These are phyloP conservation scores for Globisporangium parvum DNA, from an alignment of 352 stramenopile genomes.

Conservation along the genomic window DNA sequence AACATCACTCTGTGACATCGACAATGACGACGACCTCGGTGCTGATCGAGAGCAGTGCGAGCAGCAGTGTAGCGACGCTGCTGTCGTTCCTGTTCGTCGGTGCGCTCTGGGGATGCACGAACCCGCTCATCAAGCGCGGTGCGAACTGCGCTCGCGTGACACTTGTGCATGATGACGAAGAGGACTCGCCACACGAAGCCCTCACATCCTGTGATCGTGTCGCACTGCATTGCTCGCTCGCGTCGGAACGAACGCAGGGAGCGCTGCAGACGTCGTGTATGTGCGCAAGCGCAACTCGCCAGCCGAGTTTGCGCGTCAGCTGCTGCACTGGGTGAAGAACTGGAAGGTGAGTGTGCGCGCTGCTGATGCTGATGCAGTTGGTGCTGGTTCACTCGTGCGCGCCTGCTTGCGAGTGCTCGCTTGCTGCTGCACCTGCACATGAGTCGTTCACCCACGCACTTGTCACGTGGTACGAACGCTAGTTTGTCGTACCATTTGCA, in stretches of 20 bases:
- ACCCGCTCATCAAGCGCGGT: slow-evolving; percentile 82
- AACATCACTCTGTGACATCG: too few relatives aligned
- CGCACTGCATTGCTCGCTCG: not conserved
- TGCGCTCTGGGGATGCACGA: slow-evolving; percentile 84
- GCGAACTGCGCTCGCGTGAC: too few relatives aligned
- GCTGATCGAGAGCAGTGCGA: not conserved
- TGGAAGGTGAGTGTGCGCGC: slow-evolving; percentile 44
- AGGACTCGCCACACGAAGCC: not conserved
- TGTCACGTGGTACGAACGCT: not conserved
- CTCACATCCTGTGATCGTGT: not conserved
- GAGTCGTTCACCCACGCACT: not conserved
- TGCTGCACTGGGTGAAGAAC: slow-evolving; percentile 49
- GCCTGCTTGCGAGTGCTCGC: not conserved
- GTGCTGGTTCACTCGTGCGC: not conserved
- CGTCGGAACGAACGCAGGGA: slow-evolving; percentile 28
- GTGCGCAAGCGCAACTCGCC: slow-evolving; percentile 52
- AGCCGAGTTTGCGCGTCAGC: slow-evolving; percentile 37
- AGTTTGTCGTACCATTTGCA: slow-evolving; percentile 80
- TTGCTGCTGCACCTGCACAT: not conserved
- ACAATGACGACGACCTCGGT: too few relatives aligned
- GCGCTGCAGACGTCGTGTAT: slow-evolving; percentile 43
- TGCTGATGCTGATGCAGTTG: not conserved
- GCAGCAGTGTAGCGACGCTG: slow-evolving; percentile 24
- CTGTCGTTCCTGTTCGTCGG: slow-evolving; percentile 79
- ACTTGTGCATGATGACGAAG: too few relatives aligned